These are phyloP conservation scores for Cucumis hystrix DNA, from an alignment of 306 rosid genomes.

Conservation along the genomic window DNA sequence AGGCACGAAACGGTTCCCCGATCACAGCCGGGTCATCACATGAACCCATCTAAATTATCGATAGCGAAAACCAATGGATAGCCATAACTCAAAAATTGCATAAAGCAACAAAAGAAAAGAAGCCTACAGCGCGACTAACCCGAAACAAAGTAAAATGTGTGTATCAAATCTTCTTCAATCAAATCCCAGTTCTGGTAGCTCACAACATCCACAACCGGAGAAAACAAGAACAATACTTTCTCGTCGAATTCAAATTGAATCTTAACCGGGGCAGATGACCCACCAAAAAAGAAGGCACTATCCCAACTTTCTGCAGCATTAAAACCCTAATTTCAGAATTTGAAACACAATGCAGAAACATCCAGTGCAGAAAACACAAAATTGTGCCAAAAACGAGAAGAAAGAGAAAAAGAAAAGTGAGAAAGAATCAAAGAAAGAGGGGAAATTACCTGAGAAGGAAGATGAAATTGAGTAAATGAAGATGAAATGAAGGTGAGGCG, in stretches of 20 bases:
- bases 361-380: not conserved
- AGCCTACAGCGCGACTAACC: not conserved
- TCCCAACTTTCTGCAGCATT: not conserved
- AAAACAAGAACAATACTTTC: not conserved
- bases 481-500: not conserved
- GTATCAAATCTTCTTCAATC: not conserved
- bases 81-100: conserved; percentile 5
- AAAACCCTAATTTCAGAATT: conserved; percentile 13
- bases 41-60: conserved; percentile 41
- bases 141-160: not conserved
- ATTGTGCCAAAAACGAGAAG: not conserved
- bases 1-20: conserved; percentile 25
- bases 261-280: not conserved
- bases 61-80: not conserved
- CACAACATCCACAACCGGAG: not conserved
- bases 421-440: not conserved
- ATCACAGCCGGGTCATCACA: conserved; percentile 36
- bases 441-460: not conserved
- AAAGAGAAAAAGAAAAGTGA: not conserved
- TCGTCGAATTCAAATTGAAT: not conserved
- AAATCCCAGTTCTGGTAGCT: not conserved
- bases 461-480: not conserved
- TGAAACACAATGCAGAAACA: conserved; percentile 4
- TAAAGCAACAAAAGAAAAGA: not conserved
- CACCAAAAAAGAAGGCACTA: not conserved